Base-by-base conservation (phyloP, 2,329 filamentous ascomycete species). In the Paracoccidioides brasiliensis region DNA sequence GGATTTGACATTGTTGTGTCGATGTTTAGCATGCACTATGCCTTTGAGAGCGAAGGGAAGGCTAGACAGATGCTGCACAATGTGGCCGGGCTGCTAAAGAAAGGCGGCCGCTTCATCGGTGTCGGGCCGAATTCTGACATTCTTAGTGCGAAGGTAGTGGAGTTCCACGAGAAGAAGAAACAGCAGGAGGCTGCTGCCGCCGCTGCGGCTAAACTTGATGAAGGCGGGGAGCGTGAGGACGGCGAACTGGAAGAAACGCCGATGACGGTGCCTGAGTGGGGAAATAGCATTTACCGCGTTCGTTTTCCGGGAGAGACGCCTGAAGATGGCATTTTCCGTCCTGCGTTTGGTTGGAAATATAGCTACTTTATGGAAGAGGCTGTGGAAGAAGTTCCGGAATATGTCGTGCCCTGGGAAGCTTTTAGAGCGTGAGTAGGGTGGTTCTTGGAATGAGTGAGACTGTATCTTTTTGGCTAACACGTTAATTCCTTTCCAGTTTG, bases 1-100 rank as follows among this genome's bases (percentile, higher is more conserved):
- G 90, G 91, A 3, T 98, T 97, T 64, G 93, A 98, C 68, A 87
- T 97, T 44, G 91, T 98, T 60, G 90, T 86, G 67, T 95, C 95
- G 82, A 98, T 98, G 93, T 98, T 98, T 71, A 94, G 90, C 65
- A 93, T 98, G 83, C 93, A 98, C 73, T 98, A 98, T 69, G 90
- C 93, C 5, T 98, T 97, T 63, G 93, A 97, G 74, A 88, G 78
- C 53, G 91, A 98, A 70, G 81, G 82, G 50, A 94, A 95, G 70
- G 89, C 91, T 2, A 82, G 89, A 46, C 87, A 82, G 59, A 97
- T 98, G 93, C 78, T 98, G 55, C 81, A 84, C 64, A 98, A 98
- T 66, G 91, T 98, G 3, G 85, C 93, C 0, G 87, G 90, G 0
- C 81, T 87, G 2, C 72, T 98, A 64, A 95, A 91, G 70, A 96